Percentiles rank a stretch among this genome's conserved stretches.
Evolutionary conservation across 768 basidiomycete genomes (phyloP).

Genomic region (Mycena albidolilacea): DNA sequence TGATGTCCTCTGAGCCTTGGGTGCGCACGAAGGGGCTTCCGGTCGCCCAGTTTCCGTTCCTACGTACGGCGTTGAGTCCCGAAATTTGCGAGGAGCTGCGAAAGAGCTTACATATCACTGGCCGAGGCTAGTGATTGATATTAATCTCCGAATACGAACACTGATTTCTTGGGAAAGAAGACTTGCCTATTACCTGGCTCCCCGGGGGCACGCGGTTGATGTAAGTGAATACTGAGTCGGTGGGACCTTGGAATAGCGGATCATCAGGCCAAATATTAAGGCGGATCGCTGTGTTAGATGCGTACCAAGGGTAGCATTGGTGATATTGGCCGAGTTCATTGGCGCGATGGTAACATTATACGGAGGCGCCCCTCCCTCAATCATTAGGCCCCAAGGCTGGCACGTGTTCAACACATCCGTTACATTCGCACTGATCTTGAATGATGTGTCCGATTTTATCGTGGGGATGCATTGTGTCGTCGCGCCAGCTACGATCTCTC

Average conservation of each 20-base stretch:
- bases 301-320: constrained; percentile 56
- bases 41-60: constrained; percentile 57
- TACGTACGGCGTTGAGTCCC: constrained; percentile 36
- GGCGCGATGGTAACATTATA: constrained; percentile 59
- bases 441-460: constrained; percentile 36
- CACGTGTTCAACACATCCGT: constrained; percentile 54
- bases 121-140: constrained; percentile 50
- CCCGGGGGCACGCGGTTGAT: constrained; percentile 58
- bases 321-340: constrained; percentile 54
- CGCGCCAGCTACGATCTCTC: constrained; percentile 31
- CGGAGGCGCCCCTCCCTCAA: constrained; percentile 61
- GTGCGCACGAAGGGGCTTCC: constrained; percentile 51
- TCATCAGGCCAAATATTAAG: not conserved
- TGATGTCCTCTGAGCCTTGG: constrained; percentile 33
- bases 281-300: not conserved
- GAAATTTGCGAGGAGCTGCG: not conserved
- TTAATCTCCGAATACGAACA: not conserved
- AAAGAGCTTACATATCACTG: constrained; percentile 58
- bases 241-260: constrained; percentile 3
- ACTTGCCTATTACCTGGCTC: constrained; percentile 57
- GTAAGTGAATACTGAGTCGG: constrained; percentile 57
- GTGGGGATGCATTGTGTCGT: constrained; percentile 37
- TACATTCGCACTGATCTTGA: constrained; percentile 56
- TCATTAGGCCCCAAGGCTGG: constrained; percentile 60
- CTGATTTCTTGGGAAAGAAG: not conserved